A percentile compares a stretch with the other conserved stretches of the same genome.
These are phyloP conservation scores for Spathaspora boniae DNA, from an alignment of 805 yeast species.

Conservation along the genomic window DNA sequence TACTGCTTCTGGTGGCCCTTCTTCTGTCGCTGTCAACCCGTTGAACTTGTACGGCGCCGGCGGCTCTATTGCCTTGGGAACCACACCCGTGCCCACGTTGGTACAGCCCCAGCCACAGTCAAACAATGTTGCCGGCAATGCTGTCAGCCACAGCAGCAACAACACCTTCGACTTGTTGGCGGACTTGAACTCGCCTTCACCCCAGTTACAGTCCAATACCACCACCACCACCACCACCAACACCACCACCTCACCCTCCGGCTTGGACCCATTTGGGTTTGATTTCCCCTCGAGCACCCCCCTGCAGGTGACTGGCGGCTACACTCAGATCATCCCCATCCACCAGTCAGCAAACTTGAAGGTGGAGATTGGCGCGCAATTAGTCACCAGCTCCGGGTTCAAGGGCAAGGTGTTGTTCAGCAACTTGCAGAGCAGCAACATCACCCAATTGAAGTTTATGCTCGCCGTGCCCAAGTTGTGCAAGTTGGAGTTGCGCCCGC, in stretches of 20 bases:
- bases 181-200: conserved; percentile 41
- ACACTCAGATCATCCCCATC: conserved; percentile 24
- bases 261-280: conserved; percentile 40
- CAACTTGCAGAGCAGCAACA: conserved; percentile 42
- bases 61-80: conserved; percentile 43
- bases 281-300: conserved; percentile 40
- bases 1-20: conserved; percentile 7
- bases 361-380: conserved; percentile 43
- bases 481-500: conserved; percentile 57
- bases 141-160: neutral
- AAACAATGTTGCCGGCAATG: neutral
- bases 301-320: conserved; percentile 8
- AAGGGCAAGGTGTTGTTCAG: conserved; percentile 49
- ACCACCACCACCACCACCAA: no score
- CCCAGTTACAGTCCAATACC: conserved; percentile 25
- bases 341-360: conserved; percentile 45
- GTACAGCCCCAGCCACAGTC: conserved; percentile 13
- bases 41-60: conserved; percentile 48
- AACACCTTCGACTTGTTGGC: conserved; percentile 27
- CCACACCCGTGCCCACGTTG: conserved; percentile 9
- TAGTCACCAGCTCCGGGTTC: conserved; percentile 33
- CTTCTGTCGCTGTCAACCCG: conserved; percentile 19
- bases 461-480: conserved; percentile 70
- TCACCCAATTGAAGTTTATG: conserved; percentile 53
- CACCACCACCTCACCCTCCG: conserved; percentile 9